These are phyloP conservation scores for Cladosporium sp. DNA, from an alignment of 2,329 filamentous ascomycete genomes.

Conservation along the genomic window DNA sequence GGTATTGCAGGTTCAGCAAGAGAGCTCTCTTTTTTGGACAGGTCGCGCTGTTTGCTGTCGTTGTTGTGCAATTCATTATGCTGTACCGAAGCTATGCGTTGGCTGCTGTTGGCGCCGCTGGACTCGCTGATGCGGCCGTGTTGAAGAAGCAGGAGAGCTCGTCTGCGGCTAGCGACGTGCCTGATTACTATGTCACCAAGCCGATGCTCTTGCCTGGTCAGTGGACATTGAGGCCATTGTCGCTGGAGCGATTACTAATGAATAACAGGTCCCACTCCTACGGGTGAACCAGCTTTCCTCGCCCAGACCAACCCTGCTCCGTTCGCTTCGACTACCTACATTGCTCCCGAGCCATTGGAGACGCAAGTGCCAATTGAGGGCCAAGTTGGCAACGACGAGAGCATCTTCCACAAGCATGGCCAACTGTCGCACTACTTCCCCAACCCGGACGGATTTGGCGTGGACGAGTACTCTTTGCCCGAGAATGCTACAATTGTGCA, in stretches of 20 bases:
- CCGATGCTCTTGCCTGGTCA: slow-evolving; percentile 49
- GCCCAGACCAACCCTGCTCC: slow-evolving; percentile 67
- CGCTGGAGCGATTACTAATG: neutral
- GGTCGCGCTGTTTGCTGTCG: slow-evolving; percentile 23
- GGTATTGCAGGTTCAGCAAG: slow-evolving; percentile 8
- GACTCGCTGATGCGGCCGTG: slow-evolving; percentile 21
- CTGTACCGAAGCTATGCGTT: slow-evolving; percentile 30
- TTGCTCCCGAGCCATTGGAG: slow-evolving; percentile 66
- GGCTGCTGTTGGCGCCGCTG: slow-evolving; percentile 21
- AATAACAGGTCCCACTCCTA: slow-evolving; percentile 60
- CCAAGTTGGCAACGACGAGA: slow-evolving; percentile 46
- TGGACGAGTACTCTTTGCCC: slow-evolving; percentile 66
- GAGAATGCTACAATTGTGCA: slow-evolving; percentile 64
- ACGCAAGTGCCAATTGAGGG: slow-evolving; percentile 65
- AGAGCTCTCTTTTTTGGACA: slow-evolving; percentile 15
- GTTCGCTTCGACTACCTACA: slow-evolving; percentile 57
- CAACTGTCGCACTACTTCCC: slow-evolving; percentile 67
- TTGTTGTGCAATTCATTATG: slow-evolving; percentile 28
- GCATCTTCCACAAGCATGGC: slow-evolving; percentile 69
- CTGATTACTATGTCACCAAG: slow-evolving; percentile 61
- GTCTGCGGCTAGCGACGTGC: slow-evolving; percentile 37
- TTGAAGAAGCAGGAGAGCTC: slow-evolving; percentile 17
- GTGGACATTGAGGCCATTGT: neutral
- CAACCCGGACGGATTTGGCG: slow-evolving; percentile 65
- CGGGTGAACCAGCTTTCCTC: slow-evolving; percentile 64